Evolutionary conservation across 345 rosid genomes (phyloP).

Genomic region (Punica granatum): DNA sequence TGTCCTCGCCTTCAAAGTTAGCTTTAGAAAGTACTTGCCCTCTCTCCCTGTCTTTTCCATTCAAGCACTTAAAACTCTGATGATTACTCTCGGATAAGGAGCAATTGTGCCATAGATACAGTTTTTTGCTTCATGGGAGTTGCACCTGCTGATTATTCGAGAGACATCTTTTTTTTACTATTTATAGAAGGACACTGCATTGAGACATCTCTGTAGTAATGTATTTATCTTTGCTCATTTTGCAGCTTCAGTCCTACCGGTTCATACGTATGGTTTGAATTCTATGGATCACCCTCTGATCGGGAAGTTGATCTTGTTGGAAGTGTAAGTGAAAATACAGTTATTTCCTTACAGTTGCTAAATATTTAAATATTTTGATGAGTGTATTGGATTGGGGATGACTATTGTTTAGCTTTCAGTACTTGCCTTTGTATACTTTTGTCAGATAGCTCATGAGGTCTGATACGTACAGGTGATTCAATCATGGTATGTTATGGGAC

Average conservation of each 20-base stretch:
- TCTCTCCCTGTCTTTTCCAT: background rate
- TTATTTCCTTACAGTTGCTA: slow-evolving; percentile 3
- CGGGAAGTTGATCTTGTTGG: slow-evolving; percentile 79
- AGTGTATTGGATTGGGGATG: background rate
- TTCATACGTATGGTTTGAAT: slow-evolving; percentile 87
- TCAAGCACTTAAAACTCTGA: background rate
- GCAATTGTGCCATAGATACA: background rate
- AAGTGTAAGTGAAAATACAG: slow-evolving; percentile 37
- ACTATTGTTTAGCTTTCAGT: background rate
- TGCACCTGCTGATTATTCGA: background rate
- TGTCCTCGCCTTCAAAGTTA: slow-evolving; percentile 81
- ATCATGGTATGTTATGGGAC: slow-evolving; percentile 96
- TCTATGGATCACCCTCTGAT: slow-evolving; percentile 77
- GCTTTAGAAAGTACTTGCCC: slow-evolving; percentile 66
- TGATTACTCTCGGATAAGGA: background rate
- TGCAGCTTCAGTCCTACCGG: slow-evolving; percentile 76
- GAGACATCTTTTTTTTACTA: background rate
- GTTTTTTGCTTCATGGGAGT: background rate
- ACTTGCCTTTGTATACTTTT: background rate
- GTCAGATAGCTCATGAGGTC: background rate
- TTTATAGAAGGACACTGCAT: background rate
- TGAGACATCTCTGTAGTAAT: background rate
- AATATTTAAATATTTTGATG: background rate
- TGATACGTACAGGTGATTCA: slow-evolving; percentile 55
- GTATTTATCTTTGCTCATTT: background rate